Percentiles rank a stretch among this genome's conserved stretches.
Evolutionary conservation across 192 early-diverging fungal species (phyloP).

Genomic region (Coemansia sp.): DNA sequence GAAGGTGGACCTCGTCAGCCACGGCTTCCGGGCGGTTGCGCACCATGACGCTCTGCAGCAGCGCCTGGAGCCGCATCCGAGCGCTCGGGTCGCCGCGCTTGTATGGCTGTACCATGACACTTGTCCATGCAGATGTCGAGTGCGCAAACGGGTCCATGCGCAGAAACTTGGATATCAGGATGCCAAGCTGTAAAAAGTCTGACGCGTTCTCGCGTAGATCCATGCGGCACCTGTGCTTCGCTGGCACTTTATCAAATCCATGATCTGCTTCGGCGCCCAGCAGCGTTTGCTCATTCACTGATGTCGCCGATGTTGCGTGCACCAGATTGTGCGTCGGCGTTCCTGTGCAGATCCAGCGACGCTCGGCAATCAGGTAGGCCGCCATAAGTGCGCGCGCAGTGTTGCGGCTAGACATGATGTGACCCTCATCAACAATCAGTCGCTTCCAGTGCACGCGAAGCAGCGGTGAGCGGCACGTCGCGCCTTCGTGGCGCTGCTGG

Average conservation of each 20-base stretch:
- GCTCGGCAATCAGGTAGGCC: constrained; percentile 57
- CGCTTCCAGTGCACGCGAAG: constrained; percentile 74
- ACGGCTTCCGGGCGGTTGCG: constrained; percentile 64
- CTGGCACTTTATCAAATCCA: not conserved
- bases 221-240: constrained; percentile 7
- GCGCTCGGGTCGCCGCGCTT: constrained; percentile 54
- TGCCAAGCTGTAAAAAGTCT: constrained; percentile 58
- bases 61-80: constrained; percentile 46
- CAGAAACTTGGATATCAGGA: constrained; percentile 61
- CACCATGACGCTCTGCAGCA: constrained; percentile 74
- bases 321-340: constrained; percentile 66
- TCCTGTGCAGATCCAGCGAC: constrained; percentile 76
- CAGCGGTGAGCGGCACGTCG: constrained; percentile 60
- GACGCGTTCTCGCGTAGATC: constrained; percentile 27
- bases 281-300: constrained; percentile 4
- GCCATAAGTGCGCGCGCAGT: constrained; percentile 56
- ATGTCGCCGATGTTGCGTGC: constrained; percentile 48
- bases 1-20: constrained; percentile 60
- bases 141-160: constrained; percentile 63
- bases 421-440: constrained; percentile 83
- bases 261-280: not conserved
- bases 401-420: constrained; percentile 61
- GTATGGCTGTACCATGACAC: constrained; percentile 58
- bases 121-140: constrained; percentile 48
- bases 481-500: constrained; percentile 14